phyloP scores from a whole-genome alignment of 2,329 filamentous ascomycete genomes.

The Penicillium fuscoglaucum region DNA sequence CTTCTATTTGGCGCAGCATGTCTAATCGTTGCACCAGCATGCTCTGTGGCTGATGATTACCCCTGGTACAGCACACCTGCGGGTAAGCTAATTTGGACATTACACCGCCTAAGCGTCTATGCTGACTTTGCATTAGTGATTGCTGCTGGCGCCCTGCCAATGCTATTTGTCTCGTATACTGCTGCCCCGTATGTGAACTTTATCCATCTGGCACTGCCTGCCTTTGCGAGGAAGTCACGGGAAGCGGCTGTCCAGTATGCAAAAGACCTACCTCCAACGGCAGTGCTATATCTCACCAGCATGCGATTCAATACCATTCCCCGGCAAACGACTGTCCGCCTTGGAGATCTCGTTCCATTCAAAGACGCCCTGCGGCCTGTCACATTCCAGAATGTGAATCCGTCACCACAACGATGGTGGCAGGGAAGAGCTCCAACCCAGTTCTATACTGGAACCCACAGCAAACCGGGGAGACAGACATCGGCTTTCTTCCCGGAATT shows the following conservation, averaged over 20 bases:
- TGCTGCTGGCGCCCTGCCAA: constrained; percentile 62
- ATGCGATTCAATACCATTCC: constrained; percentile 49
- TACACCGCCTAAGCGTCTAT: not conserved
- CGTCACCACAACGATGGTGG: constrained; percentile 40
- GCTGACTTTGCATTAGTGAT: constrained; percentile 47
- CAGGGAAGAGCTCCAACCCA: constrained; percentile 36
- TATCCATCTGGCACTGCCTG: constrained; percentile 68
- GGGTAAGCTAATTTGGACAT: constrained; percentile 34
- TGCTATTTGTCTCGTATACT: constrained; percentile 64
- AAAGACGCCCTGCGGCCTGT: constrained; percentile 42
- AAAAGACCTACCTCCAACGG: constrained; percentile 46
- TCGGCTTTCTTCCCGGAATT: constrained; percentile 45
- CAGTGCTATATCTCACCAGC: constrained; percentile 47
- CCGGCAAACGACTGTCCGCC: constrained; percentile 41
- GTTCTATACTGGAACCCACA: constrained; percentile 43
- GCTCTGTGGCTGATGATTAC: constrained; percentile 48
- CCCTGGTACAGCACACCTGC: constrained; percentile 46
- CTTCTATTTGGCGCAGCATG: constrained; percentile 68
- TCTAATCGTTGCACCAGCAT: constrained; percentile 63
- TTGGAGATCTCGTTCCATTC: constrained; percentile 44
- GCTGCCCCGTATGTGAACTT: constrained; percentile 71
- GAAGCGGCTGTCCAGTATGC: constrained; percentile 47
- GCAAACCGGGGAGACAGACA: constrained; percentile 39
- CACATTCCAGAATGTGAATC: constrained; percentile 43
- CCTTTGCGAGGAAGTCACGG: constrained; percentile 62